phyloP scores from a whole-genome alignment of 164 flowering plant genomes.

The Chimonanthus salicifolius region DNA sequence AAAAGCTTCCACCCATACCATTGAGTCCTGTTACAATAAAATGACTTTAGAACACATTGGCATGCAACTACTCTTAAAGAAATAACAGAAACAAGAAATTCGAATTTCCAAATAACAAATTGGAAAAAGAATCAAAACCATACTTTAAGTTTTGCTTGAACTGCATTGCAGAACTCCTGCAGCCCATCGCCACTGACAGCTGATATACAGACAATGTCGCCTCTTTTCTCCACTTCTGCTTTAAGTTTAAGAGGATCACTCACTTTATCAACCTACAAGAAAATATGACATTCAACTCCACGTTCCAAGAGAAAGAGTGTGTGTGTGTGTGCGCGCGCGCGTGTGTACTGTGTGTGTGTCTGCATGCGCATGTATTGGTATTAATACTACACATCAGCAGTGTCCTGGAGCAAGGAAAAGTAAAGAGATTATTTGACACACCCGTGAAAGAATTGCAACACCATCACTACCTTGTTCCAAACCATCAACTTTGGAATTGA shows the following conservation, averaged over 20 bases:
- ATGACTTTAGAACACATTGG: background rate
- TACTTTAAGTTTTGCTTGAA: slow-evolving; percentile 71
- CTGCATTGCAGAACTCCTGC: slow-evolving; percentile 65
- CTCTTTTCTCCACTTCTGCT: slow-evolving; percentile 54
- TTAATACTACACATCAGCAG: background rate
- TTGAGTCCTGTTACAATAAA: slow-evolving; percentile 51
- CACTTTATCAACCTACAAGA: slow-evolving; percentile 69
- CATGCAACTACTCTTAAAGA: background rate
- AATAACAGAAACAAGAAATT: background rate
- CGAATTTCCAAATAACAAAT: background rate
- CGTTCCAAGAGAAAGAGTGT: background rate
- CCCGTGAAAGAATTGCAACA: background rate
- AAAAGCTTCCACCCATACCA: slow-evolving; percentile 94
- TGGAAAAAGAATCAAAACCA: background rate
- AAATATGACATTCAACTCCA: background rate
- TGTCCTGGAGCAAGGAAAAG: background rate
- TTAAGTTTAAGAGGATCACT: slow-evolving; percentile 51
- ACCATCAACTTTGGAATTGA: slow-evolving; percentile 74
- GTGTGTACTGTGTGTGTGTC: too few species aligned
- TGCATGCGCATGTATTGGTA: background rate
- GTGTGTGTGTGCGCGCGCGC: too few species aligned
- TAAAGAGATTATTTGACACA: background rate
- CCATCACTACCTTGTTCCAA: slow-evolving; percentile 80
- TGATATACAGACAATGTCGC: slow-evolving; percentile 70
- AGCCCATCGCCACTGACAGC: slow-evolving; percentile 76